Evolutionary conservation across 257 asterid genomes (phyloP), one percentile per base, ranked within the genome.

Genomic region (Leptodermis oblonga): DNA sequence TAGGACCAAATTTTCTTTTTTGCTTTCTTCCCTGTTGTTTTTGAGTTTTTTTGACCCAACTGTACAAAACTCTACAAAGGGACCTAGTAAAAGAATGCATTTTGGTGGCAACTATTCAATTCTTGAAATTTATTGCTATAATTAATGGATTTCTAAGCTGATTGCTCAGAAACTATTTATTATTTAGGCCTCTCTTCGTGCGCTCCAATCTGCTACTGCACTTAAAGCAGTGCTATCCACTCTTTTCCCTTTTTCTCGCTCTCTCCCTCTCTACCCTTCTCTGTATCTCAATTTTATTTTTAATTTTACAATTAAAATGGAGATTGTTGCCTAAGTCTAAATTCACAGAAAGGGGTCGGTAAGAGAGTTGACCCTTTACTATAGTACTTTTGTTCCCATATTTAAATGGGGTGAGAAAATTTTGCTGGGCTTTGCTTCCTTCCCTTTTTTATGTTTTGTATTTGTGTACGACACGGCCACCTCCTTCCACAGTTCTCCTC

Each of bases 191-290:
- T 18, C 73, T 18, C 73, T 60, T 74, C 69, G 69, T 67, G 69
- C 69, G 73, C 73, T 59, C 78, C 78, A 74, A 67, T 74, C 53
- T 30, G 69, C 73, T 64, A 45, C 56, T 36, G 23, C 73, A 67
- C 73, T 59, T 58, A 48, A 45, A 52, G 68, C 45, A 37, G n/a
- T 36, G 25, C 73, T 42, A 54, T 42, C 62, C 56, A 10, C 63
- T 51, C 22, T 26, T 5, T 4, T 17, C 17, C 39, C 53, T 5
- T 9, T 65, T 64, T 55, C 55, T 65, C 45, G 6, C 75, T 69
- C 51, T 31, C 56, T 60, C 39, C 39, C 34, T 59, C 17, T 69
- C 51, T 31, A 45, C 31, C 39, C 39, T 25, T 59, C 17, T 34
- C 65, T 59, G 22, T 31, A n/a, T 45, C 30, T 31, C 25, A 18